Evolutionary conservation across 2,329 filamentous ascomycete genomes (phyloP), one percentile per base, ranked within the genome.

Genomic region (Diaporthe humulicola): DNA sequence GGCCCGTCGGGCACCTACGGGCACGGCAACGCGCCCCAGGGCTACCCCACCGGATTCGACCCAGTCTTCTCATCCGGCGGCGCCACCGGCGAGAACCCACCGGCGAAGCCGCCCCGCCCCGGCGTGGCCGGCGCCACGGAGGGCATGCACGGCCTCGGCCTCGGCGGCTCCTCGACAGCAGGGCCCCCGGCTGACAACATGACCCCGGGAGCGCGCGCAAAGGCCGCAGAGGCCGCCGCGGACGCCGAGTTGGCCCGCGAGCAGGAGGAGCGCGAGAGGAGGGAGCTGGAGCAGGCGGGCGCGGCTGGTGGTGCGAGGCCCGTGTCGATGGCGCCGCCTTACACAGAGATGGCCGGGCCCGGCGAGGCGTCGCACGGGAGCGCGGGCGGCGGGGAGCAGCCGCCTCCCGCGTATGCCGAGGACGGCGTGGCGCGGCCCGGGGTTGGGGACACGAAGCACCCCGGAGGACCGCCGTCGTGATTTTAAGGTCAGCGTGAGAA

Each of bases 381-480:
- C 15, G 73, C 56, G n/a, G 42, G 19, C 2, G 76, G 75, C 2
- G 76, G 75, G 3, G 81, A 80, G 19, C 52, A 77, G 42, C 82
- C 80, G 45, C 81, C 82, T 28, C 81, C 82, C 22, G 81, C 81
- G 2, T 83, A 83, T 73, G 79, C 74, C 0, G 79, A 81, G 28
- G 77, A 79, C 4, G 76, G 77, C 1, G 72, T 74, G 19, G 71
- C 74, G 15, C 74, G 70, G 15, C 73, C 77, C 4, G 77, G 74
- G 2, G 72, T 71, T 1, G 77, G 78, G 4, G 81, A 82, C 54
- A 79, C 81, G 73, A 79, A 77, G 36, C 28, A 57, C n/a, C 71
- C 71, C 19, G 71, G 40, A 15, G 73, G 73, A 9, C 56, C 73
- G 56, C 38, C 57, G 12, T 74, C 54, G 66, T 70, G 56, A 74